These are phyloP conservation scores for Candida palmyrensis DNA, from an alignment of 805 yeast species.

Conservation along the genomic window DNA sequence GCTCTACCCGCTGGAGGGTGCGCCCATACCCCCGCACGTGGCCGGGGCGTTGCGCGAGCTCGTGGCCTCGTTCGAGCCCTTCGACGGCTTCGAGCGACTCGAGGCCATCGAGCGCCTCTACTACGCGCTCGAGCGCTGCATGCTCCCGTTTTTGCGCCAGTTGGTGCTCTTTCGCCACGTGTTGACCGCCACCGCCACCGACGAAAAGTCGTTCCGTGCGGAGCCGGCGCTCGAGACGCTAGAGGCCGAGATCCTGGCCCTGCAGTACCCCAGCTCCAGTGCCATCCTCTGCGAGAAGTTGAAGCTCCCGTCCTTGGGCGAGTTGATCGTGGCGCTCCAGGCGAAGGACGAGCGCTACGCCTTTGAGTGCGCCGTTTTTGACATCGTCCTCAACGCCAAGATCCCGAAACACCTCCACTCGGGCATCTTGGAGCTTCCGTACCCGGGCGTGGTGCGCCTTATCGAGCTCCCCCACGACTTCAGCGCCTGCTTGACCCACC, in stretches of 20 bases:
- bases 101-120: constrained; percentile 7
- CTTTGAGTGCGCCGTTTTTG: constrained; percentile 19
- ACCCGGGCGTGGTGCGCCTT: constrained; percentile 51
- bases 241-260: constrained; percentile 11
- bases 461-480: constrained; percentile 46
- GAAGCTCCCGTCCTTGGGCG: constrained; percentile 18
- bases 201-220: constrained; percentile 20
- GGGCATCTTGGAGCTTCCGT: constrained; percentile 33
- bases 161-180: constrained; percentile 27
- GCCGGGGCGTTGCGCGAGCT: neutral
- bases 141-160: constrained; percentile 32
- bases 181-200: constrained; percentile 22
- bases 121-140: constrained; percentile 15
- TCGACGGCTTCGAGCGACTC: constrained; percentile 2
- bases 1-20: constrained; percentile 1
- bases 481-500: constrained; percentile 14
- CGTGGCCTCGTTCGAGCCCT: neutral
- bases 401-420: constrained; percentile 18
- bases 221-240: constrained; percentile 12
- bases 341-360: constrained; percentile 1
- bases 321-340: constrained; percentile 10
- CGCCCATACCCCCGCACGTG: neutral
- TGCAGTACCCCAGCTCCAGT: constrained; percentile 13
- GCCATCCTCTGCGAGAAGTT: constrained; percentile 21
- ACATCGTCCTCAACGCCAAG: constrained; percentile 18